Conservation (phyloP, 305 asterid genomes). For the Stenogyne calaminthoides region DNA sequence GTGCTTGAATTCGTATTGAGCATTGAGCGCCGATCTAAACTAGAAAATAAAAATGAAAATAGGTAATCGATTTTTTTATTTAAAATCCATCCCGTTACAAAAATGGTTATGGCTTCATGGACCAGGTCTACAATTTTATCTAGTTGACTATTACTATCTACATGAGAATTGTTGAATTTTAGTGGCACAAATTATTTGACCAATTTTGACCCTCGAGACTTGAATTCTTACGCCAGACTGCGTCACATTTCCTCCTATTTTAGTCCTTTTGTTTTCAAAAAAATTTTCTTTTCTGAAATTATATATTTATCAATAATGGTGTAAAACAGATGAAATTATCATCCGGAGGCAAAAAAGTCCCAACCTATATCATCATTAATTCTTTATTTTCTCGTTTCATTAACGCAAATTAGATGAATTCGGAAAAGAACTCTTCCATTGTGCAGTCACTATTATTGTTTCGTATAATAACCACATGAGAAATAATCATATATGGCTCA, state of each 20-base stretch:
- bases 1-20: too few species aligned
- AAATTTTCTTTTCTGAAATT: neutral
- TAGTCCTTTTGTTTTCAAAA: neutral
- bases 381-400: neutral
- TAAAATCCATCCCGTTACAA: neutral
- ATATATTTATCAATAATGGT: neutral
- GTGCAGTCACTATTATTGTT: neutral
- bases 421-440: neutral
- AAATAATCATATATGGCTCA: neutral
- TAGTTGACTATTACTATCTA: neutral
- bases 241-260: neutral
- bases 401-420: neutral
- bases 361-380: neutral
- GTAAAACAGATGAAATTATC: too few species aligned
- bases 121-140: neutral
- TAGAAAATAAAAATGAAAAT: too few species aligned
- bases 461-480: neutral
- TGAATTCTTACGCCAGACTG: slow-evolving; percentile 4
- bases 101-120: neutral
- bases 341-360: neutral
- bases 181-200: slow-evolving; percentile 18
- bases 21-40: too few species aligned
- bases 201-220: slow-evolving; percentile 26
- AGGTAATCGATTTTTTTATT: too few species aligned
- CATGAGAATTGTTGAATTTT: neutral